Evolutionary conservation across 2,329 filamentous ascomycete genomes (phyloP).

Genomic region (Arthrobotrys sinensis): DNA sequence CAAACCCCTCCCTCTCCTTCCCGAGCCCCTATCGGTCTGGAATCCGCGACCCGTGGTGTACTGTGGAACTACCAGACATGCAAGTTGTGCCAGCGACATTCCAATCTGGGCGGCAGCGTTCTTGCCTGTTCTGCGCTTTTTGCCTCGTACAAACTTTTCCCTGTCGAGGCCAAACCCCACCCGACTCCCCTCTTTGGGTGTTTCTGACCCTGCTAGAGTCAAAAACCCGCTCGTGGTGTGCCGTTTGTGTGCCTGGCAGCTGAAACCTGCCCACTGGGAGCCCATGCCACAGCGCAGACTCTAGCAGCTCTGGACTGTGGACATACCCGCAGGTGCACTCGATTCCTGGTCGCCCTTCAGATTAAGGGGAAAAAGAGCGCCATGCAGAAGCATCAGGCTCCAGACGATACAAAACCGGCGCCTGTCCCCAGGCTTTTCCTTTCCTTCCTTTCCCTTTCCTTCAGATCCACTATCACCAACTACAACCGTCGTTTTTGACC

Average conservation of each 20-base stretch:
- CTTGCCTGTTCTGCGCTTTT: slow-evolving; percentile 44
- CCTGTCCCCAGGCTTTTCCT: slow-evolving; percentile 36
- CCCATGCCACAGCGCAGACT: slow-evolving; percentile 45
- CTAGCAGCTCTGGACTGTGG: no score
- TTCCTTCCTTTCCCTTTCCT: slow-evolving; percentile 27
- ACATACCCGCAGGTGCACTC: slow-evolving; percentile 37
- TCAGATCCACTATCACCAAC: slow-evolving; percentile 11
- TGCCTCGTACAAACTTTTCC: slow-evolving; percentile 12
- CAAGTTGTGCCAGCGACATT: slow-evolving; percentile 35
- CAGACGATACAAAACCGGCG: slow-evolving; percentile 56
- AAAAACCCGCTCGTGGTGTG: slow-evolving; percentile 25
- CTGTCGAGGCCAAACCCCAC: not conserved
- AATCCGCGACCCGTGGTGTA: slow-evolving; percentile 20
- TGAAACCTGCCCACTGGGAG: slow-evolving; percentile 54
- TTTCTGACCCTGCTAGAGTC: slow-evolving; percentile 3
- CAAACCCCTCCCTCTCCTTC: not conserved
- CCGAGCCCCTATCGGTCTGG: slow-evolving; percentile 15
- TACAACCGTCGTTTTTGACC: slow-evolving; percentile 10
- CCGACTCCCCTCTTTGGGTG: slow-evolving; percentile 14
- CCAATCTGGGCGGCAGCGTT: slow-evolving; percentile 41
- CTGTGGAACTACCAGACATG: no score
- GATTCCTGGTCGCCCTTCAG: slow-evolving; percentile 37
- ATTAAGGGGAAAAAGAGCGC: slow-evolving; percentile 51
- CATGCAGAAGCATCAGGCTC: slow-evolving; percentile 11
- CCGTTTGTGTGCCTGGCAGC: slow-evolving; percentile 46